Conservation (phyloP, 805 yeast genomes). For the Candida jianshihensis region DNA sequence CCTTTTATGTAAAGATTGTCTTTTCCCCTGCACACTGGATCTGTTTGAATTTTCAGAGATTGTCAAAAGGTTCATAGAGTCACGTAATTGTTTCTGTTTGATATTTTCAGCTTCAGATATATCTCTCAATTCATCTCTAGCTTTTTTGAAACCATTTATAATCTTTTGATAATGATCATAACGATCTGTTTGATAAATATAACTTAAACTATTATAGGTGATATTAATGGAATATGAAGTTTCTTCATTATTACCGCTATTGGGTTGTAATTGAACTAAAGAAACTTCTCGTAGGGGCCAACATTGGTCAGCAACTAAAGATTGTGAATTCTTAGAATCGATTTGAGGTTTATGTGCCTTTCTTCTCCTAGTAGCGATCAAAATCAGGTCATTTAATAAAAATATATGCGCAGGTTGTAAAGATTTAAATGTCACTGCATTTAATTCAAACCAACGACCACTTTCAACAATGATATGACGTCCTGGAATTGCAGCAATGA, state of each 20-base stretch:
- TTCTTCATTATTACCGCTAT: slow-evolving; percentile 8
- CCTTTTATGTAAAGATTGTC: slow-evolving; percentile 19
- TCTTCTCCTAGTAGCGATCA: slow-evolving; percentile 62
- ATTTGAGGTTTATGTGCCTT: slow-evolving; percentile 21
- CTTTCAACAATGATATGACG: slow-evolving; percentile 76
- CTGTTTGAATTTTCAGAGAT: slow-evolving; percentile 14
- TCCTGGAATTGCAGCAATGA: slow-evolving; percentile 66
- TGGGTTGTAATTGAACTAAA: slow-evolving; percentile 14
- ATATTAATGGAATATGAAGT: slow-evolving; percentile 39
- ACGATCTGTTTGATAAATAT: slow-evolving; percentile 55
- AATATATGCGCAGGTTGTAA: slow-evolving; percentile 70
- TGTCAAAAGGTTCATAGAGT: slow-evolving; percentile 37
- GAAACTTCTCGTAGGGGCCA: slow-evolving; percentile 66
- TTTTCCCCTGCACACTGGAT: slow-evolving; percentile 24
- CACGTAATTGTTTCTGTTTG: slow-evolving; percentile 35
- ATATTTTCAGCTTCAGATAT: slow-evolving; percentile 44
- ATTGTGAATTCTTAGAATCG: slow-evolving; percentile 24
- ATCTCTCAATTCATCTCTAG: slow-evolving; percentile 52
- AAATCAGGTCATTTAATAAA: slow-evolving; percentile 66
- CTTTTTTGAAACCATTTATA: slow-evolving; percentile 49
- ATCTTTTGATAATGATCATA: slow-evolving; percentile 50
- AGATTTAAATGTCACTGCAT: slow-evolving; percentile 79
- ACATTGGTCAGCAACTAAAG: slow-evolving; percentile 66
- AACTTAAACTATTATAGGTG: slow-evolving; percentile 40
- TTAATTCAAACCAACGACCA: slow-evolving; percentile 81